Evolutionary conservation across 345 rosid genomes (phyloP).

Genomic region (Euphorbia pulcherrima): DNA sequence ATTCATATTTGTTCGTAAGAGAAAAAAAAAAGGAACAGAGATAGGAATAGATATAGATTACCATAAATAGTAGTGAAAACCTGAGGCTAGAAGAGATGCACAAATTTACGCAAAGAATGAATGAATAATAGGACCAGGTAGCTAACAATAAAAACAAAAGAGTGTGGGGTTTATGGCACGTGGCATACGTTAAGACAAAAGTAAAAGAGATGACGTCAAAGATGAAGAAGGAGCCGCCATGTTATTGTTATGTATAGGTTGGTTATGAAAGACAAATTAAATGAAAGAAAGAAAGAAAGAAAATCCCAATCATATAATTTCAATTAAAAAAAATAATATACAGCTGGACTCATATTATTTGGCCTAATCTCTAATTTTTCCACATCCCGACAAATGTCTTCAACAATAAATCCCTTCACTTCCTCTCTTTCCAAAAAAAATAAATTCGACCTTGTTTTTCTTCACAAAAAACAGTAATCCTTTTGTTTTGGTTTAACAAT

Average conservation of each 20-base stretch:
- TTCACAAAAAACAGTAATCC: no score
- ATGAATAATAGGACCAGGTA: not conserved
- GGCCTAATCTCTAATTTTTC: conserved; percentile 37
- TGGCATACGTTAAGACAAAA: conserved; percentile 27
- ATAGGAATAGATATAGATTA: no score
- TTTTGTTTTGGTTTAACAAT: no score
- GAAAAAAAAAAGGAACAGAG: no score
- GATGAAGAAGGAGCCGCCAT: no score
- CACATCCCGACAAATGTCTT: conserved; percentile 53
- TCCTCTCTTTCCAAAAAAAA: conserved; percentile 54
- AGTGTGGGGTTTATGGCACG: conserved; percentile 19
- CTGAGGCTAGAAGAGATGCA: no score
- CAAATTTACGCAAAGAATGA: conserved; percentile 28
- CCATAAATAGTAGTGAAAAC: no score
- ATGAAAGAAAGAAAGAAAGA: not conserved
- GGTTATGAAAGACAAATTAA: conserved; percentile 12
- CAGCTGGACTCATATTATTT: conserved; percentile 13
- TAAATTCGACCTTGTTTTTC: conserved; percentile 51
- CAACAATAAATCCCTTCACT: conserved; percentile 56
- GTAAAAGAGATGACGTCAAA: conserved; percentile 14
- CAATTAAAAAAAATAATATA: not conserved
- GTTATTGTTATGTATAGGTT: conserved; percentile 19
- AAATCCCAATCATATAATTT: not conserved
- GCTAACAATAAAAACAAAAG: not conserved
- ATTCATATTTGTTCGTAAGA: no score